phyloP scores from a whole-genome alignment of 305 asterid genomes.

The Ilex paraguariensis region DNA sequence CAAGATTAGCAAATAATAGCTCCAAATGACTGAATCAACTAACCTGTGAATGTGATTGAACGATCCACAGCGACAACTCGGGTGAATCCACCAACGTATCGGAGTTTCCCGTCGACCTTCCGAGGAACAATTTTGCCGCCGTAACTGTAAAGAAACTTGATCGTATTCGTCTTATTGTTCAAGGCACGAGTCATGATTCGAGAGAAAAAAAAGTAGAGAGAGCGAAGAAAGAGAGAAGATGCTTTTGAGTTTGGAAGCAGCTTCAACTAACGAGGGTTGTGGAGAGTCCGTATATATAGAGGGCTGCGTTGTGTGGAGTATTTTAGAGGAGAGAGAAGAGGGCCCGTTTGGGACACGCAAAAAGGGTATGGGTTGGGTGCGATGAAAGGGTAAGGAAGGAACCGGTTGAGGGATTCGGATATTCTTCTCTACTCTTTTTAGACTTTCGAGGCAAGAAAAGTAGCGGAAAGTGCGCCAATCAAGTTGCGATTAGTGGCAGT shows the following conservation, averaged over 20 bases:
- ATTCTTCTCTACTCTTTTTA: too few relatives aligned
- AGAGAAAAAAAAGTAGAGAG: too few relatives aligned
- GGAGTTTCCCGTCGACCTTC: neutral
- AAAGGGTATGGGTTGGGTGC: too few relatives aligned
- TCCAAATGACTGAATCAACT: neutral
- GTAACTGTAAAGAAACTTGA: slow-evolving; percentile 1
- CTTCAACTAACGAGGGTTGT: too few relatives aligned
- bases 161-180: neutral
- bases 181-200: neutral
- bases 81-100: neutral
- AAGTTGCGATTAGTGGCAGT: slow-evolving; percentile 33
- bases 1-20: neutral
- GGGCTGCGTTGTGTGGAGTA: too few relatives aligned
- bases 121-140: slow-evolving; percentile 1
- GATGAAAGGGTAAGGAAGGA: too few relatives aligned
- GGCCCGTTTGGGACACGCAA: too few relatives aligned
- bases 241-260: too few relatives aligned
- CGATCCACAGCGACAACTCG: slow-evolving; percentile 1
- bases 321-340: too few relatives aligned
- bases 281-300: too few relatives aligned
- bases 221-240: too few relatives aligned
- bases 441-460: neutral
- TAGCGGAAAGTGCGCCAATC: slow-evolving; percentile 9
- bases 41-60: neutral
- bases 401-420: too few relatives aligned